These are phyloP conservation scores for Dichotomopilus funicola DNA, from an alignment of 2,329 filamentous ascomycete species.

Conservation along the genomic window DNA sequence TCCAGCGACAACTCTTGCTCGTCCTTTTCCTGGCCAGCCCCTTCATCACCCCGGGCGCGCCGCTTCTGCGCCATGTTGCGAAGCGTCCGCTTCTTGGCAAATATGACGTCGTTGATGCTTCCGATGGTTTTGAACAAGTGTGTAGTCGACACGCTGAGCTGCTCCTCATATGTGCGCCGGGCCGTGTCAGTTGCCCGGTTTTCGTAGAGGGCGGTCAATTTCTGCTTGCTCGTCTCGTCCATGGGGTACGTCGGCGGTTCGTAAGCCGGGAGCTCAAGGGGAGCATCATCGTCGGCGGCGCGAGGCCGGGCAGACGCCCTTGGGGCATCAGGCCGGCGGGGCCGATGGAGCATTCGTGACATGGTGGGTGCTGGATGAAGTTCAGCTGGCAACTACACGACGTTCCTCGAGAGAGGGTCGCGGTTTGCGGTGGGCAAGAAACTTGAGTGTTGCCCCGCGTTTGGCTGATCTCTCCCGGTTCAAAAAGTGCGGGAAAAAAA, in stretches of 20 bases:
- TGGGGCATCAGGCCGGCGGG: constrained; percentile 4
- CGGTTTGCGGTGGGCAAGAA: no score
- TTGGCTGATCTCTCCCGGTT: no score
- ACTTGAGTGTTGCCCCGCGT: no score
- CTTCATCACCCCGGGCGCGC: constrained; percentile 24
- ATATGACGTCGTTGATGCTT: constrained; percentile 41
- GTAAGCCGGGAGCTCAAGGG: constrained; percentile 42
- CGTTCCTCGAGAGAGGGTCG: no score
- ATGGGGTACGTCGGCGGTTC: constrained; percentile 43
- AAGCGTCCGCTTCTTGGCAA: constrained; percentile 30
- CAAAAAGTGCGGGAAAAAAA: no score
- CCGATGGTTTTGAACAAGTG: constrained; percentile 41
- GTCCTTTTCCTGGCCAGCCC: constrained; percentile 18
- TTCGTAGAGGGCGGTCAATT: constrained; percentile 35
- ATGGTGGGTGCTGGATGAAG: constrained; percentile 6
- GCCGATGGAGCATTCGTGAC: constrained; percentile 19
- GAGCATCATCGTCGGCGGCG: background rate
- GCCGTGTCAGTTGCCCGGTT: constrained; percentile 30
- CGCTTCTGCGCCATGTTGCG: constrained; percentile 31
- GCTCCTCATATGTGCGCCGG: constrained; percentile 36
- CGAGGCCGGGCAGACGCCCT: background rate
- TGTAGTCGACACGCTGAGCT: constrained; percentile 39
- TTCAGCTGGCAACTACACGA: no score
- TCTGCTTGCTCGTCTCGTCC: constrained; percentile 24
- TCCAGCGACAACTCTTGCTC: constrained; percentile 29